Percentiles rank a stretch among this genome's conserved stretches.
phyloP scores from a whole-genome alignment of 768 basidiomycete species.

The Xanthoconium stramineum region DNA sequence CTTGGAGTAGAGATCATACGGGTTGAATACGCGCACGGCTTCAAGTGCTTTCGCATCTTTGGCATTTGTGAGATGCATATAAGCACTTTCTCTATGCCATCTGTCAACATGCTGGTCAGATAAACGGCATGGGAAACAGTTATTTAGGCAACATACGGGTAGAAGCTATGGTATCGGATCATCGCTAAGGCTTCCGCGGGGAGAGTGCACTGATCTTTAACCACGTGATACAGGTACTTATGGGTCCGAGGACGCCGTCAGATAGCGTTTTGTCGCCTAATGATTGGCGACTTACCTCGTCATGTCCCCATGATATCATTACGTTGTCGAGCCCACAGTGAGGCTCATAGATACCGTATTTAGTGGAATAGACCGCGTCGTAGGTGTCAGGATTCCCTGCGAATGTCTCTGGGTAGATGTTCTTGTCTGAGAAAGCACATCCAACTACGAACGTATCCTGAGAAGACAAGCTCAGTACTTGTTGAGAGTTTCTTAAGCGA shows the following conservation, averaged over 20 bases:
- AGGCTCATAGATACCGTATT: constrained; percentile 72
- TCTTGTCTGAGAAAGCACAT: constrained; percentile 81
- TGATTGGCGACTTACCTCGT: constrained; percentile 59
- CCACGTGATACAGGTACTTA: constrained; percentile 79
- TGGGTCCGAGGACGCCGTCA: constrained; percentile 6
- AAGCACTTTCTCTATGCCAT: constrained; percentile 89
- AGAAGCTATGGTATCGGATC: constrained; percentile 95
- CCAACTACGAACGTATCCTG: constrained; percentile 80
- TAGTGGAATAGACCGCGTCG: constrained; percentile 65
- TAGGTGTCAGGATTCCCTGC: constrained; percentile 64
- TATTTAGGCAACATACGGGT: constrained; percentile 52
- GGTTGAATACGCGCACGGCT: constrained; percentile 86
- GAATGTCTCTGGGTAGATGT: constrained; percentile 79
- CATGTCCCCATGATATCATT: constrained; percentile 90
- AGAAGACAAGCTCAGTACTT: constrained; percentile 1
- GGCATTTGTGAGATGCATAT: constrained; percentile 73
- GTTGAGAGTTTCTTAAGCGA: constrained; percentile 5
- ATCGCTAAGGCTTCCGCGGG: constrained; percentile 83
- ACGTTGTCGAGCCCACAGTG: constrained; percentile 83
- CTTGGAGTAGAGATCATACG: constrained; percentile 94
- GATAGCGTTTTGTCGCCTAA: background rate
- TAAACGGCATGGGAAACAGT: background rate
- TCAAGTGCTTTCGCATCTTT: constrained; percentile 61
- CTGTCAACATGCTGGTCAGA: constrained; percentile 27
- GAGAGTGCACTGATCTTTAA: constrained; percentile 78